Base-by-base conservation (phyloP, 208 protist genomes). In the Wallacemonas collosoma region DNA sequence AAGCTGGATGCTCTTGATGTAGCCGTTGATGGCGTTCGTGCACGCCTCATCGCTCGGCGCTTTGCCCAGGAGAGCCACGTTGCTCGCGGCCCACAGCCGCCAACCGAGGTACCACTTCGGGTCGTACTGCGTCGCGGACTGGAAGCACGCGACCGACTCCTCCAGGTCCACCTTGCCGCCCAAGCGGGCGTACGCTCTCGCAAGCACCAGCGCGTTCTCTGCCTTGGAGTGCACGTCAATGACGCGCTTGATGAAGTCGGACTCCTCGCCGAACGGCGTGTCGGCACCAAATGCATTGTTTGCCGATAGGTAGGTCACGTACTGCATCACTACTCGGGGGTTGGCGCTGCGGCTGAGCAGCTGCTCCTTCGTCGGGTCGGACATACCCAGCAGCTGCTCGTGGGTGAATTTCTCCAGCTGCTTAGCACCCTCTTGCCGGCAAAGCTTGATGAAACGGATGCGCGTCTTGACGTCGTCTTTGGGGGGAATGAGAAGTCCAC, bases 381-480 rank as follows among this genome's bases (percentile, higher is more conserved):
- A 63, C 50, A 80, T 51, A 38, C 91, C 89, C 11, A 96, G 79
- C 41, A 96, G 62, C 70, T 96, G 82, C 43, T 84, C 76, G 1
- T 93, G 81, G 9, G 89, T 92, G 48, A 95, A 95, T 36, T 89
- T 86, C 50, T 95, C 87, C 51, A 93, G 65, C 56, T 91, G 87
- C 57, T 76, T 83, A 45, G 85, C 81, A 57, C 90, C 87, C 55
- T 93, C 87, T 57, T 87, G 87, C 15, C 97, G 76, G 76, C 97
- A 99, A 5, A 99, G 87, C 51, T 95, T 90, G 35, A 97, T 93
- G 85, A 99, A 99, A 48, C 99, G 98, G n/a, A 99, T 85, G 77
- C 98, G 98, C 17, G 88, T 96, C 55, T 98, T 91, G 15, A 95
- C 75, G 57, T 99, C 95, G 47, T 99, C 72, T 35, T 89, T 62